Conservation (phyloP, 2,329 filamentous ascomycete species). For the Onygena corvina region DNA sequence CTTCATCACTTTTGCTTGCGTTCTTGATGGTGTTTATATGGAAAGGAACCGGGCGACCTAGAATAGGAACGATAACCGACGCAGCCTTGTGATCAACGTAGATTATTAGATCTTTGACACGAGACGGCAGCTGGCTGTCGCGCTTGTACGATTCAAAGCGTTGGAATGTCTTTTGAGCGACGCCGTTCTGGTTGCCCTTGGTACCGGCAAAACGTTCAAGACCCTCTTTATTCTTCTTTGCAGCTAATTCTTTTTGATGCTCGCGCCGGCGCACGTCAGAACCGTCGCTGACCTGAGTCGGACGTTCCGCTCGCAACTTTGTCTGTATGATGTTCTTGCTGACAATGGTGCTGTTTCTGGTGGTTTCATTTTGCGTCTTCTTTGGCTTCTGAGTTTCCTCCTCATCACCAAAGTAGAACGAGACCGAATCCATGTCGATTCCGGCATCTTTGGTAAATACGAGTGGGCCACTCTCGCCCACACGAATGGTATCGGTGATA, state of each 20-base stretch:
- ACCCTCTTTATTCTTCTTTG: slow-evolving; percentile 83
- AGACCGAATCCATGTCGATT: slow-evolving; percentile 82
- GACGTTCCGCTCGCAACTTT: slow-evolving; percentile 77
- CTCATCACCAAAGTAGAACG: slow-evolving; percentile 97
- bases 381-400: slow-evolving; percentile 68
- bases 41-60: slow-evolving; percentile 94
- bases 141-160: slow-evolving; percentile 98
- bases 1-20: slow-evolving; percentile 92
- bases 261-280: slow-evolving; percentile 75
- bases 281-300: slow-evolving; percentile 78
- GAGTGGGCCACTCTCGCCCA: slow-evolving; percentile 54
- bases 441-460: slow-evolving; percentile 91
- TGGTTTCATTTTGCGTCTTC: slow-evolving; percentile 72
- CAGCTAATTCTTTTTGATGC: slow-evolving; percentile 80
- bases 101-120: slow-evolving; percentile 74
- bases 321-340: slow-evolving; percentile 93
- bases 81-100: slow-evolving; percentile 82
- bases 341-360: slow-evolving; percentile 71
- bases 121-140: slow-evolving; percentile 79
- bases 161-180: slow-evolving; percentile 97
- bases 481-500: slow-evolving; percentile 84
- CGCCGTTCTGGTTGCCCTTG: slow-evolving; percentile 71
- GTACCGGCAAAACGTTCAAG: slow-evolving; percentile 75
- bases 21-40: slow-evolving; percentile 99
- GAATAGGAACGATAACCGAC: slow-evolving; percentile 86